Evolutionary conservation across 1,139 yeast species (phyloP), one percentile per base, ranked within the genome.

Genomic region (Magnusiomyces paraingens): DNA sequence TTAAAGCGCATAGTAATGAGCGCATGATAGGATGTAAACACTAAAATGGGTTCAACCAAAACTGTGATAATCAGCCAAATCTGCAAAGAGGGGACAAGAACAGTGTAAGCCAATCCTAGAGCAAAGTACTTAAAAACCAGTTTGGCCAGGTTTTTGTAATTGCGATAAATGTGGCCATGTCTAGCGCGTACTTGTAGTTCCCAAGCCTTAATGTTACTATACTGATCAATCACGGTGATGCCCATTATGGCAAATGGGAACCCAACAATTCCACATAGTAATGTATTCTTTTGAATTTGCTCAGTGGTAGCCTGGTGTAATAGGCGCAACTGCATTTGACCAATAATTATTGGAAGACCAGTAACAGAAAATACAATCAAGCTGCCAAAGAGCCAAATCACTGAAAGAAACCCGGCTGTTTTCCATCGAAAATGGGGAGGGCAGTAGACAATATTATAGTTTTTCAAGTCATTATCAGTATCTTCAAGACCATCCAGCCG

Each of bases 371-470:
- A 54, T 6, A 68, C 62, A 3, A 85, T 67, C 0, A 81, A 52
- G 0, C 82, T 77, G 0, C 95, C 83, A 66, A 83, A 84, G 1
- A 79, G 63, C 95, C 97, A 90, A 35, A 90, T 73, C 67, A 79
- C 70, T 1, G 74, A 66, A 47, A 90, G 73, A 50, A 93, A 70
- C 0, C 69, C 70, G 43, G 78, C 73, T 49, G 90, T 76, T 52
- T 96, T 76, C 14, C 66, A 49, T 52, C 81, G 77, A 68, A 93
- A 88, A 55, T 77, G 63, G 1, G 96, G 96, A 2, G 99, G 99
- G 52, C 90, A 76, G 69, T 91, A 93, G 1, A 91, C 97, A 36
- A 91, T 79, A 1, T 81, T 75, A 66, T 91, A 88, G 1, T 80
- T 75, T 56, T 82, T 81, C 47, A 82, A 81, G 47, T 47, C 68